Base-by-base conservation (phyloP, 306 rosid species). In the Lathyrus aphaca region DNA sequence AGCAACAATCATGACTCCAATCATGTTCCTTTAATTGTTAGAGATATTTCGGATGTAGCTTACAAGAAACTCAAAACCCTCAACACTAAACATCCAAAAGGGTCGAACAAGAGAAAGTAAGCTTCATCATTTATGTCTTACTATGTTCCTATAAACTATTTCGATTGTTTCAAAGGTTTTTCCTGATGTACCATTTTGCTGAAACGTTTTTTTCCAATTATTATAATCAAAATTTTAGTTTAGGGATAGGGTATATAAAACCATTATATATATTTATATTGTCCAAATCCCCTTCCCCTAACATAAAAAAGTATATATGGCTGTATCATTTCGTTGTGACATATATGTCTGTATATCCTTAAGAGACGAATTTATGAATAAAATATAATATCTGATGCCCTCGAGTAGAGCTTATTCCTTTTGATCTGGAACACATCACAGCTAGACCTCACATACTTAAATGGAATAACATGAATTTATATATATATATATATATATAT, bases 41-140 rank as follows among this genome's bases (percentile, higher is more conserved):
- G 3, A 44, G 51, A 74, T 74, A 10, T 19, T n/a, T 56, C 51
- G 4, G 74, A 49, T 37, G 64, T 44, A 49, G 14, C 56, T 12
- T 68, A 64, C 70, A 76, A 76, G 74, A n/a, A n/a, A n/a, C n/a
- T n/a, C n/a, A n/a, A n/a, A n/a, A 21, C 16, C n/a, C 50, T 15
- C 19, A 69, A n/a, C 42, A 51, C 30, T 0, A 32, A 51, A 42
- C 63, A 2, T 21, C 11, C 1, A 42, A 62, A 46, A 69, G 57
- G 80, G 29, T 62, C 69, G 32, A 39, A 50, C 58, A 77, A 77
- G 54, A 54, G 81, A 42, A 69, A 77, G 81, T 77, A 70, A 77
- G 76, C 39, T n/a, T n/a, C n/a, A n/a, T n/a, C n/a, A n/a, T n/a
- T n/a, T n/a, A n/a, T n/a, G n/a, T n/a, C n/a, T n/a, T n/a, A n/a